Evolutionary conservation across 1,284 basidiomycete species (phyloP), one percentile per base, ranked within the genome.

Genomic region (Heimioporus retisporus): DNA sequence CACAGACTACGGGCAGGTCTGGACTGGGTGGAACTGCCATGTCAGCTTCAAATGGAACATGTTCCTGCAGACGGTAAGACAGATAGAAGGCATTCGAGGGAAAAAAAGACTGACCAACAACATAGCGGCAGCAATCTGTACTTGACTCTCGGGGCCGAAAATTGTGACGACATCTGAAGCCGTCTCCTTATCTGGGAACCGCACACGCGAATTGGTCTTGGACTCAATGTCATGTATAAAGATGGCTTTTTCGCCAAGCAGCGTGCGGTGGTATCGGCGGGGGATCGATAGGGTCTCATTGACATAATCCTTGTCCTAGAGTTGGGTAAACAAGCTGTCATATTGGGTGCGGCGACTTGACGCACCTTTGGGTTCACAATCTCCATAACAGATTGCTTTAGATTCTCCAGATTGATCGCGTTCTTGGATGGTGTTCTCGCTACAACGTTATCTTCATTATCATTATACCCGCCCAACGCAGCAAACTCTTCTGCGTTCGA

Each of bases 401-500:
- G 85, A 77, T 97, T 96, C 74, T 99, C 96, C 74, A 99, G 83
- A 79, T 97, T 98, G 79, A 93, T 92, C 14, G 96, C 95, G 77
- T 99, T 99, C 88, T 99, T 99, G 55, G 96, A 96, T 11, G 97
- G 97, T 6, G 97, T 99, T 59, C 97, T 89, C 25, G 97, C 97
- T 55, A 99, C 91, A 61, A 99, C 97, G 76, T 99, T 99, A 83
- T 99, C 97, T 78, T 99, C 97, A 79, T 98, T 98, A 81, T 99
- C 96, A 74, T 95, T 90, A 81, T 99, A 98, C 19, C 97, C 97
- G 44, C 96, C 97, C 65, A 98, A 86, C 15, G 93, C 91, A 55
- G 96, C 96, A 80, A 97, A 99, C 80, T 99, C 98, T 73, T 99
- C 97, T 10, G 96, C 96, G 79, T 99, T 99, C 54, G 96, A 97